Percentiles rank a stretch among this genome's conserved stretches.
Conservation (phyloP, 2,329 filamentous ascomycete genomes). For the Leptodontidium sp. region DNA sequence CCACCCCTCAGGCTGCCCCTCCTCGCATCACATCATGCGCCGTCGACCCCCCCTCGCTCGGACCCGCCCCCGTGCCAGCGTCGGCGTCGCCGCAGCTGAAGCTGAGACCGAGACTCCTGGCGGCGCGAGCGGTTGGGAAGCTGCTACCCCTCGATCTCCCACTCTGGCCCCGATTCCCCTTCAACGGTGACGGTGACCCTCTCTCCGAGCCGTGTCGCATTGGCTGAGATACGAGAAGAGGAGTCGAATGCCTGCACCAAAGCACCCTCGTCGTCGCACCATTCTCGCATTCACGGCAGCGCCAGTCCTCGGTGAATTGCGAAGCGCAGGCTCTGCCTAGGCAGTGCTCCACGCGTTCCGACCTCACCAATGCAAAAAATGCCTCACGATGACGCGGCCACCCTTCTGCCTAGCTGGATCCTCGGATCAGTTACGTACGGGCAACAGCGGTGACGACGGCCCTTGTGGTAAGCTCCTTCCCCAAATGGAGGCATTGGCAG, state of each 20-base stretch:
- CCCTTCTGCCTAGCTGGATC: constrained; percentile 3
- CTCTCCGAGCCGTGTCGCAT: neutral
- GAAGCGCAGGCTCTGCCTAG: no score
- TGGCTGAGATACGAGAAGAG: constrained; percentile 2
- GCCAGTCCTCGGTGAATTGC: no score
- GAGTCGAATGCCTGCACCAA: neutral
- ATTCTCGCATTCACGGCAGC: no score
- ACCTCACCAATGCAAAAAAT: no score
- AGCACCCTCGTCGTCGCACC: no score
- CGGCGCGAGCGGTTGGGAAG: neutral
- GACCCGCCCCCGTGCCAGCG: neutral
- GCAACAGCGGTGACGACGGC: neutral
- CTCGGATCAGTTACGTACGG: neutral
- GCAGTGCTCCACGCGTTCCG: no score
- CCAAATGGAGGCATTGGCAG: neutral
- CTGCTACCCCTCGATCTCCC: neutral
- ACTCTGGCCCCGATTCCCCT: neutral
- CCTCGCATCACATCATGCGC: neutral
- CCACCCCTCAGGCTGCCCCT: neutral
- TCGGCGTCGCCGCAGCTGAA: constrained; percentile 1
- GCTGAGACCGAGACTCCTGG: neutral
- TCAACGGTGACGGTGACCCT: neutral
- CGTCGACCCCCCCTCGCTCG: neutral
- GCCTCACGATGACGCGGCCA: no score
- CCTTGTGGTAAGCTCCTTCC: neutral